A percentile compares a stretch with the other conserved stretches of the same genome.
phyloP scores from a whole-genome alignment of 2,329 filamentous ascomycete genomes.

The Cladosporium phlei region DNA sequence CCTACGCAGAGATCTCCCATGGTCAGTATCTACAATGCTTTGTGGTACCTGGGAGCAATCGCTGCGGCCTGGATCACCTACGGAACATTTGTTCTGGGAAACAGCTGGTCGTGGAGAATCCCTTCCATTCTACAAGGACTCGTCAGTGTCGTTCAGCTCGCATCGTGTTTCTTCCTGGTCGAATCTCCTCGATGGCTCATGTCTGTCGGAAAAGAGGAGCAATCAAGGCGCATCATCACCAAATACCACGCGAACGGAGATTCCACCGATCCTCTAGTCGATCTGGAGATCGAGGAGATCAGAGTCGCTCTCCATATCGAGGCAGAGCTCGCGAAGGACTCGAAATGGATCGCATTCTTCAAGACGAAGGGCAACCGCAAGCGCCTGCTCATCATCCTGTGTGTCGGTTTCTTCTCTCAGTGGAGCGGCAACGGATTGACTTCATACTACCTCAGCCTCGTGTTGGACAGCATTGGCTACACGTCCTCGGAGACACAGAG shows the following conservation, averaged over 20 bases:
- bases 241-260: conserved; percentile 16
- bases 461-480: not conserved
- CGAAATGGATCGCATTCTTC: not conserved
- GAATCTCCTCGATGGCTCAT: conserved; percentile 12
- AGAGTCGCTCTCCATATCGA: conserved; percentile 10
- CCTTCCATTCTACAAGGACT: conserved; percentile 18
- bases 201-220: not conserved
- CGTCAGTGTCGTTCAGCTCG: conserved; percentile 10
- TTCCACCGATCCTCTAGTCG: not conserved
- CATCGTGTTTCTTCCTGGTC: conserved; percentile 1
- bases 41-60: conserved; percentile 19
- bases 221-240: conserved; percentile 10
- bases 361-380: not conserved
- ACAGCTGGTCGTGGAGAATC: conserved; percentile 20
- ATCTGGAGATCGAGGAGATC: conserved; percentile 12
- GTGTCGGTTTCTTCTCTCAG: not conserved
- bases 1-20: conserved; percentile 14
- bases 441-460: not conserved
- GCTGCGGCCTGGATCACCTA: conserved; percentile 19
- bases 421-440: not conserved
- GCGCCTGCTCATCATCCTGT: not conserved
- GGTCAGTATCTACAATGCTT: conserved; percentile 4
- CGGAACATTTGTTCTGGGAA: conserved; percentile 16
- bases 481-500: not conserved
- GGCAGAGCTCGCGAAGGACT: not conserved